Evolutionary conservation across 1,284 basidiomycete species (phyloP).

Genomic region (Nidula niveotomentosa): DNA sequence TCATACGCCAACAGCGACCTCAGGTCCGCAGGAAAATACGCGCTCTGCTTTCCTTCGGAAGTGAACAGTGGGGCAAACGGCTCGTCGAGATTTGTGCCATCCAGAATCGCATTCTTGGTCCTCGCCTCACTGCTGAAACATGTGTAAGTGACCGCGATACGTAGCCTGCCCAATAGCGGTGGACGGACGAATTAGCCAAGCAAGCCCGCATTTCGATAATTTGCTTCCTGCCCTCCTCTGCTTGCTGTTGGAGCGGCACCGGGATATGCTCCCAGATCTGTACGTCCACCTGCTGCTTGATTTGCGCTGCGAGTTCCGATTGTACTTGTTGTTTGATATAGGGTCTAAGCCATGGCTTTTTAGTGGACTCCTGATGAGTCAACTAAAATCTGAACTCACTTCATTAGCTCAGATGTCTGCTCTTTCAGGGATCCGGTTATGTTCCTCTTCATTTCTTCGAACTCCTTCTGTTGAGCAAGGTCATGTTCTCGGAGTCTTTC

Average conservation of each 20-base stretch:
- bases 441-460: slow-evolving; percentile 31
- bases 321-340: slow-evolving; percentile 16
- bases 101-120: slow-evolving; percentile 40
- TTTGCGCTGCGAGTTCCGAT: slow-evolving; percentile 39
- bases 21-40: slow-evolving; percentile 47
- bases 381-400: slow-evolving; percentile 20
- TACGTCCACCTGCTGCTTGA: slow-evolving; percentile 39
- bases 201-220: slow-evolving; percentile 41
- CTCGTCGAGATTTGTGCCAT: slow-evolving; percentile 38
- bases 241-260: slow-evolving; percentile 42
- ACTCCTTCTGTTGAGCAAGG: slow-evolving; percentile 26
- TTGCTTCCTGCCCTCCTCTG: slow-evolving; percentile 38
- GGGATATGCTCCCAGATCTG: slow-evolving; percentile 49
- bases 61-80: slow-evolving; percentile 42
- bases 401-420: slow-evolving; percentile 26
- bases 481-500: slow-evolving; percentile 34
- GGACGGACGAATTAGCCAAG: slow-evolving; percentile 50
- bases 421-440: slow-evolving; percentile 33
- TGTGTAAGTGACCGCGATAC: neutral
- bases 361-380: neutral
- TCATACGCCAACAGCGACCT: slow-evolving; percentile 50
- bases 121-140: slow-evolving; percentile 41
- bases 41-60: slow-evolving; percentile 43
- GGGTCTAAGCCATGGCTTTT: neutral
- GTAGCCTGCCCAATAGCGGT: neutral